Percentiles rank a stretch among this genome's conserved stretches.
Conservation (phyloP, 2,329 filamentous ascomycete genomes). For the Colletotrichum acutatum region DNA sequence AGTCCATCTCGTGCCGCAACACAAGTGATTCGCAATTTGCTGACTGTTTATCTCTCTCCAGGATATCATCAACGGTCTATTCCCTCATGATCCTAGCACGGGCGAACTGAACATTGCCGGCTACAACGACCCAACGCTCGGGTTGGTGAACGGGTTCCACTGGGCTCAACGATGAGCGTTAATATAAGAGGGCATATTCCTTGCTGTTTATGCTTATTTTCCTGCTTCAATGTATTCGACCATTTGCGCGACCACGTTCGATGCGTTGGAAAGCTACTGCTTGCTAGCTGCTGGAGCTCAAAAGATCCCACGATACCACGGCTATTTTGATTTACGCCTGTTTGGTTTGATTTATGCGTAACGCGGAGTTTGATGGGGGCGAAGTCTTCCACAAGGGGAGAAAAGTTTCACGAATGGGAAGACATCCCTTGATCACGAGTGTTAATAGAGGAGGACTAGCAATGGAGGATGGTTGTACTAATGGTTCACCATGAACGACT, state of each 20-base stretch:
- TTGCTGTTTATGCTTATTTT: background rate
- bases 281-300: background rate
- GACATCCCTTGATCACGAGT: background rate
- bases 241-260: background rate
- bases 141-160: constrained; percentile 39
- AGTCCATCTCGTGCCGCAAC: constrained; percentile 43
- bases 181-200: background rate
- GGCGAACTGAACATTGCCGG: constrained; percentile 51
- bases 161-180: constrained; percentile 40
- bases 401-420: background rate
- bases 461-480: background rate
- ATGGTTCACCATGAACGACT: background rate
- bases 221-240: background rate
- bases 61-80: constrained; percentile 51
- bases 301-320: constrained; percentile 2
- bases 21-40: background rate
- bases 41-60: constrained; percentile 27
- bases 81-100: constrained; percentile 51
- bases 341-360: background rate
- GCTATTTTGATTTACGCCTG: background rate
- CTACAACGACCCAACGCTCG: constrained; percentile 49
- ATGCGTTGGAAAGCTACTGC: background rate
- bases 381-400: background rate
- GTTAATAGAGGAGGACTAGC: background rate
- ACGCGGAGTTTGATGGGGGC: background rate